Evolutionary conservation across 1,284 basidiomycete species (phyloP).

Genomic region (Xanthoconium separans): DNA sequence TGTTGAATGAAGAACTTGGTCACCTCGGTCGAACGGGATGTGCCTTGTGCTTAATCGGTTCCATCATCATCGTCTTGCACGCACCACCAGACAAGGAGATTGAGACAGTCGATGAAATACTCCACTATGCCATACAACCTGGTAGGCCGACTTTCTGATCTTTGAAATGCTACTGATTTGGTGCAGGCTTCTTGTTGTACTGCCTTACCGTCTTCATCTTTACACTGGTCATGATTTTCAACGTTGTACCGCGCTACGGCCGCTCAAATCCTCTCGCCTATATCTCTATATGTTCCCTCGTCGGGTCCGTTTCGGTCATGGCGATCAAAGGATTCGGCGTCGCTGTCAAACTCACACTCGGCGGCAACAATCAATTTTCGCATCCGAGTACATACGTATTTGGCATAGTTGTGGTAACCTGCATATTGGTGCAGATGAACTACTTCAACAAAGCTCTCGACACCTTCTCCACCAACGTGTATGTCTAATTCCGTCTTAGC

Average conservation of each 20-base stretch:
- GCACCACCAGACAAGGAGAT: conserved; percentile 96
- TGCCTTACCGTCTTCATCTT: conserved; percentile 84
- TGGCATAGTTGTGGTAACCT: conserved; percentile 78
- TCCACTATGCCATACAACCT: conserved; percentile 87
- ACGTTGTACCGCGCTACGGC: conserved; percentile 85
- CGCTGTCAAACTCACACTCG: conserved; percentile 92
- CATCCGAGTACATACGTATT: conserved; percentile 96
- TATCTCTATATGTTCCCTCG: conserved; percentile 89
- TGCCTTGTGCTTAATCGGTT: conserved; percentile 87
- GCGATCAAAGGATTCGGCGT: conserved; percentile 96
- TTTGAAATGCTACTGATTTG: conserved; percentile 5
- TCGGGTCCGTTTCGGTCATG: conserved; percentile 90
- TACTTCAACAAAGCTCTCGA: conserved; percentile 99
- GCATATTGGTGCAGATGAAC: conserved; percentile 96
- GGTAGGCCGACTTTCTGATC: conserved; percentile 49
- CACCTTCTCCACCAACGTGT: conserved; percentile 97
- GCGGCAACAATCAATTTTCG: conserved; percentile 94
- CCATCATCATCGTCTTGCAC: conserved; percentile 94
- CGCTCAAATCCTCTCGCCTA: conserved; percentile 90
- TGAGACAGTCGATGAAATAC: conserved; percentile 91
- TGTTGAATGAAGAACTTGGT: conserved; percentile 92
- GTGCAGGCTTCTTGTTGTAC: conserved; percentile 84
- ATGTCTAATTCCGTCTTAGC: conserved; percentile 37
- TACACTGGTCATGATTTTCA: conserved; percentile 85
- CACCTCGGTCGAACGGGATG: conserved; percentile 93